Percentiles rank a stretch among this genome's conserved stretches.
These are phyloP conservation scores for Alternaria infectoria DNA, from an alignment of 2,329 filamentous ascomycete species.

Conservation along the genomic window DNA sequence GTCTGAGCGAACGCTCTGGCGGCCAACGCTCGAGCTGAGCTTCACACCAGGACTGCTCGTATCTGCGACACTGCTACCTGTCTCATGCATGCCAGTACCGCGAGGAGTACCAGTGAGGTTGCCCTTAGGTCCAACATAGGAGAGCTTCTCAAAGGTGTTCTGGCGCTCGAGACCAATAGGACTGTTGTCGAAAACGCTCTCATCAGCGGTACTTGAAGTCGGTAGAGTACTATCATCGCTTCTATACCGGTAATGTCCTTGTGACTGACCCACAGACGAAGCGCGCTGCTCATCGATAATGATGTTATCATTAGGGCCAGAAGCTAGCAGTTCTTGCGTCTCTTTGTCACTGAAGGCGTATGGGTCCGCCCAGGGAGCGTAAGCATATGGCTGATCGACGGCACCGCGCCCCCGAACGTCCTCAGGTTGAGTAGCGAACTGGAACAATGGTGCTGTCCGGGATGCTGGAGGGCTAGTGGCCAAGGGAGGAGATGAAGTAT, in stretches of 20 bases:
- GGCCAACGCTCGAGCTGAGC: slow-evolving; percentile 27
- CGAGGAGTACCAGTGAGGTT: slow-evolving; percentile 48
- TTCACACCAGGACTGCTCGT: slow-evolving; percentile 42
- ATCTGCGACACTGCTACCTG: slow-evolving; percentile 48
- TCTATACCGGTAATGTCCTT: slow-evolving; percentile 1
- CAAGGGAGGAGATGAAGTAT: slow-evolving; percentile 8
- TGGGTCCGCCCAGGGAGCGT: slow-evolving; percentile 24
- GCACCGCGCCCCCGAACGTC: not conserved
- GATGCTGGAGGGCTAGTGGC: slow-evolving; percentile 21
- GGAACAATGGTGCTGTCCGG: slow-evolving; percentile 24
- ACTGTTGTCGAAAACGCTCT: not conserved
- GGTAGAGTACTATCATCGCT: not conserved
- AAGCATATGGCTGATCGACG: slow-evolving; percentile 20
- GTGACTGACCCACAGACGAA: not conserved
- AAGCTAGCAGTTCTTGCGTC: slow-evolving; percentile 42
- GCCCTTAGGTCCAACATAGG: slow-evolving; percentile 40
- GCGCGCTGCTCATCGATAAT: slow-evolving; percentile 28
- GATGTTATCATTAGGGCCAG: slow-evolving; percentile 47
- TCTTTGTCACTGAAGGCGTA: slow-evolving; percentile 42
- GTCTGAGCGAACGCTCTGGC: slow-evolving; percentile 14
- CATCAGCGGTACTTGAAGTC: slow-evolving; percentile 7
- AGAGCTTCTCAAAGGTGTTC: slow-evolving; percentile 46
- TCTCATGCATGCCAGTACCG: slow-evolving; percentile 45
- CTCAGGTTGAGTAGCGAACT: not conserved
- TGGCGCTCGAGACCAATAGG: slow-evolving; percentile 25